Evolutionary conservation across 768 basidiomycete genomes (phyloP), one percentile per base, ranked within the genome.

Genomic region (Amanita inopinata): DNA sequence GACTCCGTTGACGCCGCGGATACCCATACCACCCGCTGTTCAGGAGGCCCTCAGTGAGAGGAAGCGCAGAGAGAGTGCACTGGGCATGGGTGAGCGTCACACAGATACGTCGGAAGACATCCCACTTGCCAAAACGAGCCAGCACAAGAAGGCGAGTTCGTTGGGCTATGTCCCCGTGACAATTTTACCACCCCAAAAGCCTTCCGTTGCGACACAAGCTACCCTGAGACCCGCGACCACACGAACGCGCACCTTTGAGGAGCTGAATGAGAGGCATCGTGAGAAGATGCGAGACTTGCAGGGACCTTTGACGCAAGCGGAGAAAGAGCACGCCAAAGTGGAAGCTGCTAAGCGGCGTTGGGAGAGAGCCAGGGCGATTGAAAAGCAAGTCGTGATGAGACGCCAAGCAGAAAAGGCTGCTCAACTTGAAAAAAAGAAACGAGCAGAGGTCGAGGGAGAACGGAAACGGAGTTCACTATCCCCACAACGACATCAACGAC

Each of bases 231-330:
- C 76, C 2, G 63, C 68, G 18, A 45, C 50, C 2, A 60, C 65
- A 30, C 78, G 83, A 11, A 74, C 80, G 19, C 74, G 78, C 45
- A 89, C 90, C 1, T 88, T 85, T 56, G 91, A 93, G 59, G 89
- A 94, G 56, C 68, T 94, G 23, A 80, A 77, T 35, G 86, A 89
- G 51, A 70, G 90, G 12, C 91, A 94, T 52, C 75, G 85, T 37
- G 80, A 85, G 62, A 86, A 88, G 62, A 73, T 96, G 66, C 73
- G 72, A 24, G 78, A 79, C 53, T 57, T 96, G 49, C 91, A 96
- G 62, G 78, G 71, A 28, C 91, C 91, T 3, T 62, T 96, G 23
- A 91, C 84, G n/a, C 72, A 76, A 50, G 80, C 81, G 2, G 78
- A 82, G 62, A 77, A 75, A 54, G 84, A 91, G 54, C 73, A 81